Evolutionary conservation across 1,139 yeast species (phyloP).

Genomic region (Nakaseomyces uthaithaninus): DNA sequence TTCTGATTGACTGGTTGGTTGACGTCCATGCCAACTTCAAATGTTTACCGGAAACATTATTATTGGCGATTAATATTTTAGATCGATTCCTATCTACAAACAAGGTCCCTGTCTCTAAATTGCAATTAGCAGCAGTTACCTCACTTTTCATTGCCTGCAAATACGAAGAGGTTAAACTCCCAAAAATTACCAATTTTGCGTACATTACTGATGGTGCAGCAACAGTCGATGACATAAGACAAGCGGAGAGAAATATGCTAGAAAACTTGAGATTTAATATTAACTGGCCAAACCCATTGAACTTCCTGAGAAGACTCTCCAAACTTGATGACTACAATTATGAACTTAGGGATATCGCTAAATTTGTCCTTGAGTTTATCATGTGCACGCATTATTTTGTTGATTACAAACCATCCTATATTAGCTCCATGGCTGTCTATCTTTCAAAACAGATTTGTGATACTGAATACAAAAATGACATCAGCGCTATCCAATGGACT

Average conservation of each 20-base stretch:
- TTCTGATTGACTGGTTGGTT: conserved; percentile 87
- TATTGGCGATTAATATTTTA: conserved; percentile 77
- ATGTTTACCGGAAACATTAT: conserved; percentile 79
- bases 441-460: conserved; percentile 22
- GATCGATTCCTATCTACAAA: conserved; percentile 81
- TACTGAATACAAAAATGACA: conserved; percentile 34
- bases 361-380: conserved; percentile 74
- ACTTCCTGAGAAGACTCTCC: conserved; percentile 82
- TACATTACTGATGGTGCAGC: conserved; percentile 82
- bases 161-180: conserved; percentile 93
- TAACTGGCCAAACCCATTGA: conserved; percentile 90
- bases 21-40: conserved; percentile 85
- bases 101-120: conserved; percentile 65
- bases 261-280: conserved; percentile 70
- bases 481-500: conserved; percentile 47
- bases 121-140: conserved; percentile 85
- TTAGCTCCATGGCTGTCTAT: conserved; percentile 65
- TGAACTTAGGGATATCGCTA: conserved; percentile 81
- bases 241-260: conserved; percentile 77
- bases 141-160: conserved; percentile 86
- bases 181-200: conserved; percentile 80
- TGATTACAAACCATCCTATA: conserved; percentile 68
- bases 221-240: conserved; percentile 73
- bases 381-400: conserved; percentile 73
- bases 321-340: conserved; percentile 92